These are phyloP conservation scores for Detonula confervacea DNA, from an alignment of 352 stramenopile species.

Conservation along the genomic window DNA sequence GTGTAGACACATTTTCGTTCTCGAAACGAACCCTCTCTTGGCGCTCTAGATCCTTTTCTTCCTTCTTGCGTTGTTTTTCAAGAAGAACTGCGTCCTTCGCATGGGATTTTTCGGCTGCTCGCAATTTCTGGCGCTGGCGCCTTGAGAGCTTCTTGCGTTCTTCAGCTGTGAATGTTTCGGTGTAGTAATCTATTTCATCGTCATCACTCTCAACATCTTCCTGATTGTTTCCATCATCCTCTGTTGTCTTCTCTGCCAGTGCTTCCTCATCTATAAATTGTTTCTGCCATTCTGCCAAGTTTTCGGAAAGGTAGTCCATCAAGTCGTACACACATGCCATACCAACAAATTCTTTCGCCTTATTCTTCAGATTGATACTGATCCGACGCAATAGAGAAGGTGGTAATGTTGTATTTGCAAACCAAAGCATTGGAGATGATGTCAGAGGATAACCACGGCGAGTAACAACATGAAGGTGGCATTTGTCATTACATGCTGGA, in stretches of 20 bases:
- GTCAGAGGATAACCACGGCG: slow-evolving; percentile 66
- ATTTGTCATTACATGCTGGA: slow-evolving; percentile 61
- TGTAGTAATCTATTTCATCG: slow-evolving; percentile 50
- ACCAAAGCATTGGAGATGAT: slow-evolving; percentile 60
- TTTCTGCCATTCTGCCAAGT: slow-evolving; percentile 62
- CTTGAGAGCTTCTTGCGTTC: slow-evolving; percentile 59
- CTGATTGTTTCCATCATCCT: slow-evolving; percentile 45
- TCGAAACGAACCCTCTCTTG: slow-evolving; percentile 44
- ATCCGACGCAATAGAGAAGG: slow-evolving; percentile 71
- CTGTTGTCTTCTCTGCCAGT: slow-evolving; percentile 62
- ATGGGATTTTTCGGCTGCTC: slow-evolving; percentile 68
- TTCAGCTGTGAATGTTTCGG: slow-evolving; percentile 32
- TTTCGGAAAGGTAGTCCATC: slow-evolving; percentile 58
- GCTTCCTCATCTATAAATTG: slow-evolving; percentile 67
- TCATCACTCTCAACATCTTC: slow-evolving; percentile 31
- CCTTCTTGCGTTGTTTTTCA: slow-evolving; percentile 49
- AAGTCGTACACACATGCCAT: slow-evolving; percentile 62
- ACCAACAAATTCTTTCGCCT: slow-evolving; percentile 55
- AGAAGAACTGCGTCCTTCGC: slow-evolving; percentile 50
- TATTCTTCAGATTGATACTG: slow-evolving; percentile 45
- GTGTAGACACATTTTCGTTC: slow-evolving; percentile 33
- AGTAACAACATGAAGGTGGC: slow-evolving; percentile 65
- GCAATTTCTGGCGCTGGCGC: slow-evolving; percentile 62
- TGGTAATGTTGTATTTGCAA: slow-evolving; percentile 63
- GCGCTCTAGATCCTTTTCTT: slow-evolving; percentile 50